Percentiles rank a stretch among this genome's conserved stretches.
Conservation (phyloP, 495 filamentous ascomycete species). For the Xylaria longipes region DNA sequence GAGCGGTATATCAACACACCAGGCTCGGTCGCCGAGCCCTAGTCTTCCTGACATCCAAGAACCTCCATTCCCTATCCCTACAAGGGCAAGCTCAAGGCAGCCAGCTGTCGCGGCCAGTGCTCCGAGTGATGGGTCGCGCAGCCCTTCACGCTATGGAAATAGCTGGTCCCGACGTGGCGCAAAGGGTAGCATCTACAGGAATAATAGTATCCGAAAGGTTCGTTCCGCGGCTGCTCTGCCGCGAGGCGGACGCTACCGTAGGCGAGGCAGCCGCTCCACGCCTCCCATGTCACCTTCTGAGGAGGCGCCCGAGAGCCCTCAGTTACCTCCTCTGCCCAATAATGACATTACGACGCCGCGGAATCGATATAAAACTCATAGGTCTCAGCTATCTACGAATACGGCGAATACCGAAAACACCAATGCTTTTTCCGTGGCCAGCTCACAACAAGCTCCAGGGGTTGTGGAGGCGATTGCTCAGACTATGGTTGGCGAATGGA, state of each 20-base stretch:
- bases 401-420: constrained; percentile 62
- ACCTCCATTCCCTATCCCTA: constrained; percentile 91
- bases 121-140: constrained; percentile 75
- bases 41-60: constrained; percentile 69
- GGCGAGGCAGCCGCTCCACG: constrained; percentile 66
- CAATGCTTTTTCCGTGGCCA: constrained; percentile 59
- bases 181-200: constrained; percentile 51
- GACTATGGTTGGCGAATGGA: constrained; percentile 99
- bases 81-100: constrained; percentile 83
- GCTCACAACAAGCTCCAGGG: constrained; percentile 70
- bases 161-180: constrained; percentile 49
- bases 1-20: constrained; percentile 75
- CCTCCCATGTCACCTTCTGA: constrained; percentile 70
- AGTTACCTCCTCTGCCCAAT: constrained; percentile 71
- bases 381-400: constrained; percentile 59
- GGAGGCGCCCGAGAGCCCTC: constrained; percentile 71
- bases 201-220: constrained; percentile 75
- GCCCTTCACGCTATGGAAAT: constrained; percentile 66
- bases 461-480: constrained; percentile 98
- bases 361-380: constrained; percentile 52
- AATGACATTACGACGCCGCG: constrained; percentile 73
- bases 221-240: constrained; percentile 79
- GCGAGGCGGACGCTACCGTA: constrained; percentile 50
- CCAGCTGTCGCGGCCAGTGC: constrained; percentile 69
- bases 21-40: constrained; percentile 72